phyloP scores from a whole-genome alignment of 2,329 filamentous ascomycete genomes.

The Niveomyces coronatus region DNA sequence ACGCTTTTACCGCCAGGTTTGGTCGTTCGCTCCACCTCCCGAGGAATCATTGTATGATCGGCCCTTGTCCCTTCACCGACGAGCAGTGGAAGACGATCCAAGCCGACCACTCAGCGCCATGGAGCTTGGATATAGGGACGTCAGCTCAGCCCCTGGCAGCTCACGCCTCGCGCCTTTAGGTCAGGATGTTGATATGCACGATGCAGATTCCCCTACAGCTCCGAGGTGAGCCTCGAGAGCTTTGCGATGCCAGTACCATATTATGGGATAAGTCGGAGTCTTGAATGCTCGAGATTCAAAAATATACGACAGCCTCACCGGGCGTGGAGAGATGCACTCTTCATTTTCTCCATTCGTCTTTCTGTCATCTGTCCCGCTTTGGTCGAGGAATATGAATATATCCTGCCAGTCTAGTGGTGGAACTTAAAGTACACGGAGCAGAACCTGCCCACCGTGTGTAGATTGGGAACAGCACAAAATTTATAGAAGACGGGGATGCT shows the following conservation, averaged over 20 bases:
- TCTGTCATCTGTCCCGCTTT: too few species aligned
- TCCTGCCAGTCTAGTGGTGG: too few species aligned
- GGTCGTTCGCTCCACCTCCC: slow-evolving; percentile 88
- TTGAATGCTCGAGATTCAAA: too few species aligned
- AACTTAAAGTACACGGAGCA: too few species aligned
- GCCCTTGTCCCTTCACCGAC: slow-evolving; percentile 38
- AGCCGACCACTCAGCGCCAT: slow-evolving; percentile 42
- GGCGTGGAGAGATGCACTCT: too few species aligned
- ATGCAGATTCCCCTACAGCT: slow-evolving; percentile 45
- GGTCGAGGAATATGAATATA: too few species aligned
- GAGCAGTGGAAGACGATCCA: slow-evolving; percentile 34
- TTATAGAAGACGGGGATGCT: slow-evolving; percentile 1
- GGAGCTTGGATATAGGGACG: slow-evolving; percentile 32
- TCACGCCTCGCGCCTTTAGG: slow-evolving; percentile 24
- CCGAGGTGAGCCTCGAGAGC: slow-evolving; percentile 28
- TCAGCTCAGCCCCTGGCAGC: slow-evolving; percentile 19
- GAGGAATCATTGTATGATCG: slow-evolving; percentile 52
- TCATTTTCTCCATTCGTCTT: too few species aligned
- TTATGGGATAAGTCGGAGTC: not conserved
- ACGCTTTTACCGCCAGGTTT: slow-evolving; percentile 59
- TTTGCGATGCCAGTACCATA: not conserved
- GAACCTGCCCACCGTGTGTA: too few species aligned
- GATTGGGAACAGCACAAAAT: not conserved
- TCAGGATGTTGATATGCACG: slow-evolving; percentile 46
- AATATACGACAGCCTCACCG: too few species aligned